Percentiles rank a stretch among this genome's conserved stretches.
phyloP scores from a whole-genome alignment of 2,329 filamentous ascomycete species.

The Raffaelea albimanens region DNA sequence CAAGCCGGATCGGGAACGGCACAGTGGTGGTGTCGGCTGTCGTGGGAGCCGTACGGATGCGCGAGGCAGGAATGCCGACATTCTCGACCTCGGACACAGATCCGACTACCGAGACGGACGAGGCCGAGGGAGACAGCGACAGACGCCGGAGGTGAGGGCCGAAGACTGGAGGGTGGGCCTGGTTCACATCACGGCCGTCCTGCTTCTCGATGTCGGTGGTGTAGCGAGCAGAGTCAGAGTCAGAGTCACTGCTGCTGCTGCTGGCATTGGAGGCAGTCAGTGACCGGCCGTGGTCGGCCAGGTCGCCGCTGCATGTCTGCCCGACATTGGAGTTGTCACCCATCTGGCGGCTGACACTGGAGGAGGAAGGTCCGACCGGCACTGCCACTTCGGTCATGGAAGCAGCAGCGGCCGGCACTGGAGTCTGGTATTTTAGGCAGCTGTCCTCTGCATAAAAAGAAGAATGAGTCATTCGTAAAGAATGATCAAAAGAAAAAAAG shows the following conservation, averaged over 20 bases:
- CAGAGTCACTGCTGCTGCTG: not conserved
- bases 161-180: no score
- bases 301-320: not conserved
- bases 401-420: not conserved
- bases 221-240: not conserved
- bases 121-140: not conserved
- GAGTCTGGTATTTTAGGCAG: conserved; percentile 26
- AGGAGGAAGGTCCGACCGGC: not conserved
- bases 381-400: not conserved
- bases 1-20: conserved; percentile 6
- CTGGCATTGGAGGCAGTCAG: not conserved
- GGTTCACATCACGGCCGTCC: not conserved
- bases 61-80: not conserved
- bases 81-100: conserved; percentile 4
- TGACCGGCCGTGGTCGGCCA: not conserved
- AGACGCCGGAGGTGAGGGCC: no score
- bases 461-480: conserved; percentile 20
- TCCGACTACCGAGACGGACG: not conserved
- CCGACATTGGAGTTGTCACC: not conserved
- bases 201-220: not conserved
- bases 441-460: conserved; percentile 27
- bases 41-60: not conserved
- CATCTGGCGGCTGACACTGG: no score
- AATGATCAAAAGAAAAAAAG: not conserved
- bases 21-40: not conserved